Evolutionary conservation across 805 yeast species (phyloP), one percentile per base, ranked within the genome.

Genomic region (Metschnikowia proteae): DNA sequence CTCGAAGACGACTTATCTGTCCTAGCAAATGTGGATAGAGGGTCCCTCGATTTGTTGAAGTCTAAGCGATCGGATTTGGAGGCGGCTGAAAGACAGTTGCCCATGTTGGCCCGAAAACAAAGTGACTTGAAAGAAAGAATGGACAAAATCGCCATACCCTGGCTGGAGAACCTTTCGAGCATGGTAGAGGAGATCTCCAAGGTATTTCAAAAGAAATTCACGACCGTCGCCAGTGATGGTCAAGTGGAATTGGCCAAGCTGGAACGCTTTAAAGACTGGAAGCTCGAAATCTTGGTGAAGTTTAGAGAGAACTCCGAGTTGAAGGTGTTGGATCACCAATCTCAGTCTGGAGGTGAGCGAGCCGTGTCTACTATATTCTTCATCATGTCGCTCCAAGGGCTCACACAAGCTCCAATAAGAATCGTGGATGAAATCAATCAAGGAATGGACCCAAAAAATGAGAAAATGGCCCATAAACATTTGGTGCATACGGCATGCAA

Each of bases 361-460:
- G 96, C 98, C 0, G 96, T 94, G 0, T 84, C 97, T 0, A 94
- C 98, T 0, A 92, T 92, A 2, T 79, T 91, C 45, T 94, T 86
- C 63, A 79, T 94, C 61, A 87, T 94, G 75, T 84, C 98, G 1
- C 72, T 94, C 53, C 99, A 94, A 68, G 92, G 90, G 8, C 75
- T 86, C 49, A 84, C 97, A 0, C 78, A 79, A 28, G 88, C 97
- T 0, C 98, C 99, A 7, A 89, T 94, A 61, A 75, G 98, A 61
- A 91, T 92, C 3, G 97, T 94, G 6, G 99, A 94, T 68, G 99
- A 94, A 72, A 95, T 94, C 53, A 94, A 94, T 64, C 99, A 94
- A 70, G 99, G 99, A 56, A 91, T 94, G 98, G 99, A 94, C 68
- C 86, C 95, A 9, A 80, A 80, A 51, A 94, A 94, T 61, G 99